Conservation (phyloP, 331 rosid species). For the Prunus yedoensis region DNA sequence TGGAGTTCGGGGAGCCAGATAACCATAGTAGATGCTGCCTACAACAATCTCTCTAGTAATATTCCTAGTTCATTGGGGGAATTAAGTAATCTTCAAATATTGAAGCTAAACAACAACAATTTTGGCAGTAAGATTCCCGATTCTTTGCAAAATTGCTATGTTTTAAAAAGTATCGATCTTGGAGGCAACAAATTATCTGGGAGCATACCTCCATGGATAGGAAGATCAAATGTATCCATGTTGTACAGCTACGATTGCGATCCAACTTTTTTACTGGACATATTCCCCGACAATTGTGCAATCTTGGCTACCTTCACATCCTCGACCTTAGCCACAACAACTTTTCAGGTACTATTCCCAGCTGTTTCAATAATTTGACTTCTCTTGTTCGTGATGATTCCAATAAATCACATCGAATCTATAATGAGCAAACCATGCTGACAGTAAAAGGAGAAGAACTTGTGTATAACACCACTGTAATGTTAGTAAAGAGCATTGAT, state of each 20-base stretch:
- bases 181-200: slow-evolving; percentile 4
- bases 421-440: not conserved
- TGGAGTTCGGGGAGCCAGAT: not conserved
- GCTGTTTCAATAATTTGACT: slow-evolving; percentile 4
- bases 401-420: too few relatives aligned
- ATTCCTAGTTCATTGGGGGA: slow-evolving; percentile 11
- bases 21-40: too few relatives aligned
- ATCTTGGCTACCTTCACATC: slow-evolving; percentile 6
- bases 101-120: slow-evolving; percentile 18
- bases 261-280: slow-evolving; percentile 15
- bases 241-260: not conserved
- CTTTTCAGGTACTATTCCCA: slow-evolving; percentile 13
- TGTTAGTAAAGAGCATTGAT: slow-evolving; percentile 15
- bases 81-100: not conserved
- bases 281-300: not conserved
- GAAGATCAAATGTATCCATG: not conserved
- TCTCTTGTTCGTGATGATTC: not conserved
- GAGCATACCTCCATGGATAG: not conserved
- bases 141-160: not conserved
- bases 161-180: slow-evolving; percentile 1
- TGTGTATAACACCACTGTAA: not conserved
- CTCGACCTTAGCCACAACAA: slow-evolving; percentile 7
- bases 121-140: not conserved
- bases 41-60: not conserved
- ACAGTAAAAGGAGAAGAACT: slow-evolving; percentile 13